Conservation (phyloP, 495 filamentous ascomycete species). For the Trichoderma gamsii region DNA sequence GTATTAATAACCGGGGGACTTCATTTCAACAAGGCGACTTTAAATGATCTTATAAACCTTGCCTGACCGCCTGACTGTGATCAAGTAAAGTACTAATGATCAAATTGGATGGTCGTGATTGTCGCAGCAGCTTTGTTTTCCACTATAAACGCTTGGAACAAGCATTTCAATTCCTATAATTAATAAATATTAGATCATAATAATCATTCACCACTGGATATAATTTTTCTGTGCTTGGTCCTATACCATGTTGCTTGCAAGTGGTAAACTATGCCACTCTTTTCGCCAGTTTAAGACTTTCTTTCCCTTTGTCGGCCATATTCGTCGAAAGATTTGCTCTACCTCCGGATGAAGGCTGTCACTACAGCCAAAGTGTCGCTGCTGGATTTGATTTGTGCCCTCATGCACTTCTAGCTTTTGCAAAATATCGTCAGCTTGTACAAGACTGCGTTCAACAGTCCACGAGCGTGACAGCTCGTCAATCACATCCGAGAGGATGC, state of each 20-base stretch:
- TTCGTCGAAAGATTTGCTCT: not conserved
- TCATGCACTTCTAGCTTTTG: not conserved
- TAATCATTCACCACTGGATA: not conserved
- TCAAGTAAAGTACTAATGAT: too few species aligned
- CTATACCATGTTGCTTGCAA: not conserved
- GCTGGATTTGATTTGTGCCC: not conserved
- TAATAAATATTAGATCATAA: not conserved
- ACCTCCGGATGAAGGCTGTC: not conserved
- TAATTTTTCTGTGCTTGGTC: not conserved
- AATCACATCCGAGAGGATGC: not conserved
- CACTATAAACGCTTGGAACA: too few species aligned
- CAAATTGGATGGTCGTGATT: too few species aligned
- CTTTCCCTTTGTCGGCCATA: not conserved
- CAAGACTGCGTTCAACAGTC: not conserved
- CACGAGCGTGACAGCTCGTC: not conserved
- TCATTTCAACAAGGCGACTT: too few species aligned
- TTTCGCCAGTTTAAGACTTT: not conserved
- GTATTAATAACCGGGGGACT: too few species aligned
- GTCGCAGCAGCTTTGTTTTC: too few species aligned
- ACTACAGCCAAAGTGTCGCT: not conserved
- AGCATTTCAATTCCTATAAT: not conserved
- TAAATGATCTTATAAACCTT: too few species aligned
- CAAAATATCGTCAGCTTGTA: not conserved
- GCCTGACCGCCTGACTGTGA: too few species aligned
- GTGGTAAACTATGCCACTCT: not conserved